These are phyloP conservation scores for Lomentospora prolificans DNA, from an alignment of 2,329 filamentous ascomycete species.

Conservation along the genomic window DNA sequence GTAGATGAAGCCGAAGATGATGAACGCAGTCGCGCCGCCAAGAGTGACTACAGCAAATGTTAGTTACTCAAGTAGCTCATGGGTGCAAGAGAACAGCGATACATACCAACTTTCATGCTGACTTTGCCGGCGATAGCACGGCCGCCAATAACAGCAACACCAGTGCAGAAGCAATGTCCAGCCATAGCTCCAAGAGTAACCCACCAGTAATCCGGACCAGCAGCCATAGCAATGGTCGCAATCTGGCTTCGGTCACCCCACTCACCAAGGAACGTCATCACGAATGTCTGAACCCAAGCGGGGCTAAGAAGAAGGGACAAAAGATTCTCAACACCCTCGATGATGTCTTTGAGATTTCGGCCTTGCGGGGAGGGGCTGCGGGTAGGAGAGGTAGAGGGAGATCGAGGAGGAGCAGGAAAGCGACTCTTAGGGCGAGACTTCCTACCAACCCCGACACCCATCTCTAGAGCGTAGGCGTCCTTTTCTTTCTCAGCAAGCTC, in stretches of 20 bases:
- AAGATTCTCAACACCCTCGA: constrained; percentile 71
- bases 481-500: constrained; percentile 92
- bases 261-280: constrained; percentile 97
- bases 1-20: constrained; percentile 88
- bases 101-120: constrained; percentile 91
- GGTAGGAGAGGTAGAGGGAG: constrained; percentile 66
- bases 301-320: constrained; percentile 82
- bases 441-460: constrained; percentile 59
- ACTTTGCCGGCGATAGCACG: constrained; percentile 87
- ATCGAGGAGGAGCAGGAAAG: constrained; percentile 70
- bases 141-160: constrained; percentile 83
- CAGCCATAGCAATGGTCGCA: constrained; percentile 97
- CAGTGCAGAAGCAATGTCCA: constrained; percentile 84
- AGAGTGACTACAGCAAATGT: constrained; percentile 59
- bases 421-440: constrained; percentile 63
- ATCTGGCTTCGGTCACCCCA: constrained; percentile 98
- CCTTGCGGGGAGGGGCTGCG: constrained; percentile 43
- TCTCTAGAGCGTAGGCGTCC: constrained; percentile 69
- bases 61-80: constrained; percentile 12
- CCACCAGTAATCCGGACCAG: constrained; percentile 98
- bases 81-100: constrained; percentile 12
- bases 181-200: constrained; percentile 81
- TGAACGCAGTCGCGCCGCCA: constrained; percentile 81
- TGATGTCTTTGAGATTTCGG: constrained; percentile 26
- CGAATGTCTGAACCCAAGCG: constrained; percentile 96